These are phyloP conservation scores for Clavispora santaluciae DNA, from an alignment of 805 yeast genomes.

Conservation along the genomic window DNA sequence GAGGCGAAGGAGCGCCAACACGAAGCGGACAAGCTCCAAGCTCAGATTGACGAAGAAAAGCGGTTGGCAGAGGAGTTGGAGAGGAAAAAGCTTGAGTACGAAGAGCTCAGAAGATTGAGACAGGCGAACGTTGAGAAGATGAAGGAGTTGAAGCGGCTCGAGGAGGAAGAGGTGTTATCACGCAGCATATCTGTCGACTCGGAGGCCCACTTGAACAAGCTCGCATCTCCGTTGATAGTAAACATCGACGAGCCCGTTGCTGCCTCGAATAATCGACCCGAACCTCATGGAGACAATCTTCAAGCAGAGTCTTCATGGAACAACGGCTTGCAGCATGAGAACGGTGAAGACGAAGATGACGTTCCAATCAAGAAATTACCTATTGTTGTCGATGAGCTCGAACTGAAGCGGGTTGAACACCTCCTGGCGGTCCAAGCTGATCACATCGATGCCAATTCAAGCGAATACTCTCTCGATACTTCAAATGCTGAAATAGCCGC, in stretches of 20 bases:
- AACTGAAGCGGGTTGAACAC: constrained; percentile 8
- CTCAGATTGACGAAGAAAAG: constrained; percentile 37
- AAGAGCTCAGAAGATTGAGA: constrained; percentile 25
- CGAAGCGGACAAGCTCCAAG: constrained; percentile 25
- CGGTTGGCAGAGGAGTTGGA: constrained; percentile 35
- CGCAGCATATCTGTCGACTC: background rate
- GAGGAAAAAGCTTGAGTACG: constrained; percentile 31
- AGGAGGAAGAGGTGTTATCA: constrained; percentile 10
- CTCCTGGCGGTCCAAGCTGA: background rate
- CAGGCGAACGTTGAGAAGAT: constrained; percentile 26
- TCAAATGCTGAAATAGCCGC: background rate
- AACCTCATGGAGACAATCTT: background rate
- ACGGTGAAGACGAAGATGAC: constrained; percentile 16
- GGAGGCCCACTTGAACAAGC: background rate
- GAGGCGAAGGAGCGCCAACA: constrained; percentile 4
- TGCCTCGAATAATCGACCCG: constrained; percentile 5
- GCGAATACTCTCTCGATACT: constrained; percentile 1
- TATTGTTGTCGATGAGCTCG: constrained; percentile 21
- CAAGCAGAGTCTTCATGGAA: background rate
- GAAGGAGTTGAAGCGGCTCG: constrained; percentile 11
- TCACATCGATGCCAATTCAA: constrained; percentile 1
- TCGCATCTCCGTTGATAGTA: constrained; percentile 2
- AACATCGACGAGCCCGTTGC: constrained; percentile 8
- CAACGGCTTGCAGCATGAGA: constrained; percentile 2
- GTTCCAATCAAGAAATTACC: constrained; percentile 18